Evolutionary conservation across 2,329 filamentous ascomycete species (phyloP), one percentile per base, ranked within the genome.

Genomic region (Penicillium freii): DNA sequence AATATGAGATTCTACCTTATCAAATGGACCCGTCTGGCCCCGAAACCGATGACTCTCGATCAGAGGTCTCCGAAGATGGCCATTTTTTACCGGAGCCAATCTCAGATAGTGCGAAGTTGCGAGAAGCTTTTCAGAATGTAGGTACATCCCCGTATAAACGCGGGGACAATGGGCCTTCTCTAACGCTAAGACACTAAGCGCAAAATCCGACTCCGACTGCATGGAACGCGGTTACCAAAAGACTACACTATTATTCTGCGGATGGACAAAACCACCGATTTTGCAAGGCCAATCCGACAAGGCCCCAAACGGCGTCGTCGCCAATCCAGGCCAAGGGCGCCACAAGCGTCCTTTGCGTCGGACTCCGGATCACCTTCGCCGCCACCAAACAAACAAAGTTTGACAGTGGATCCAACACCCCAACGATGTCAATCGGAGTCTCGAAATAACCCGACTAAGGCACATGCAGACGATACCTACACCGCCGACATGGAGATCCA

Each of bases 141-240:
- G n/a, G 56, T 48, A 29, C 10, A 19, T 11, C 21, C 25, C 19
- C 21, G 21, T 36, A 33, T 10, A 34, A 34, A 21, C 7, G 5
- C 8, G n/a, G 40, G 34, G 23, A n/a, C 17, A 38, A 5, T n/a
- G 19, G 6, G 2, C 1, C 1, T 39, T 48, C 3, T 23, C 48
- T 43, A 42, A 57, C n/a, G 34, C 27, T 21, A 3, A 11, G 6
- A 11, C 40, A 4, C 2, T 17, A 54, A 75, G 69, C 78, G 83
- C 52, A 86, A 85, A 71, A 86, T 87, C 57, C 77, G 81, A 34
- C 65, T 87, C 11, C 77, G 77, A 17, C 74, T 87, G 2, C 77
- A 84, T 59, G 84, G 85, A 13, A 75, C 77, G 2, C 79, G 78
- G 23, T 72, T 87, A 1, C 84, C 84, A 1, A 68, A 70, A 9